phyloP scores from a whole-genome alignment of 106 monocot genomes.

The Hemerocallis citrina region DNA sequence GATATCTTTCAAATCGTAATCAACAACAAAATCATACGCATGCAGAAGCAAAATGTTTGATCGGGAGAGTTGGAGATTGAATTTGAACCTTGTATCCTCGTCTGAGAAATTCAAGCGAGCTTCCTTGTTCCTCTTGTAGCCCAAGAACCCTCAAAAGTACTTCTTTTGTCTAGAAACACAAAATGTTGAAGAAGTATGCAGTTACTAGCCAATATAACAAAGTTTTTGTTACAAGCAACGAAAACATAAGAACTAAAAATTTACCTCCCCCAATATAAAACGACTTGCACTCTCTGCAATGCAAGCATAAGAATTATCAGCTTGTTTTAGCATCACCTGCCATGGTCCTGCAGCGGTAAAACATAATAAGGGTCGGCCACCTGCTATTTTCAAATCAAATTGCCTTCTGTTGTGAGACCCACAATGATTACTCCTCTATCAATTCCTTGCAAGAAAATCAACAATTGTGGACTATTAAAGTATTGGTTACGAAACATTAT shows the following conservation, averaged over 20 bases:
- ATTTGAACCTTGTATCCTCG: conserved; percentile 84
- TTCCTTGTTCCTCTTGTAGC: conserved; percentile 91
- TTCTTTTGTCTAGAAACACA: conserved; percentile 69
- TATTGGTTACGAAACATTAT: too few species aligned
- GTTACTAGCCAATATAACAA: background rate
- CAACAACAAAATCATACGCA: too few species aligned
- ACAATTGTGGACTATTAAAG: too few species aligned
- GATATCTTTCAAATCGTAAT: too few species aligned
- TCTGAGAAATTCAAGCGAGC: conserved; percentile 93
- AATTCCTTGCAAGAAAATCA: too few species aligned
- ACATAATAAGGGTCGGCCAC: background rate
- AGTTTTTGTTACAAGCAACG: too few species aligned
- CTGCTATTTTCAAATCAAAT: too few species aligned
- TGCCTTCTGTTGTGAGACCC: too few species aligned
- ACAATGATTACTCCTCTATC: too few species aligned
- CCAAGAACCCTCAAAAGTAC: conserved; percentile 89
- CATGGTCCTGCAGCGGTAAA: conserved; percentile 62
- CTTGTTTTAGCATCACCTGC: conserved; percentile 98
- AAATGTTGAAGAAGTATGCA: background rate
- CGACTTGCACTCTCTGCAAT: conserved; percentile 88
- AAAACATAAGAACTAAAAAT: too few species aligned
- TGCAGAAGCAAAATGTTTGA: too few species aligned
- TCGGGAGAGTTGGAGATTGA: background rate
- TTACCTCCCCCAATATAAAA: conserved; percentile 94
- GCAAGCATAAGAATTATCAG: conserved; percentile 94